These are phyloP conservation scores for Eustoma russellianum DNA, from an alignment of 257 asterid species.

Conservation along the genomic window DNA sequence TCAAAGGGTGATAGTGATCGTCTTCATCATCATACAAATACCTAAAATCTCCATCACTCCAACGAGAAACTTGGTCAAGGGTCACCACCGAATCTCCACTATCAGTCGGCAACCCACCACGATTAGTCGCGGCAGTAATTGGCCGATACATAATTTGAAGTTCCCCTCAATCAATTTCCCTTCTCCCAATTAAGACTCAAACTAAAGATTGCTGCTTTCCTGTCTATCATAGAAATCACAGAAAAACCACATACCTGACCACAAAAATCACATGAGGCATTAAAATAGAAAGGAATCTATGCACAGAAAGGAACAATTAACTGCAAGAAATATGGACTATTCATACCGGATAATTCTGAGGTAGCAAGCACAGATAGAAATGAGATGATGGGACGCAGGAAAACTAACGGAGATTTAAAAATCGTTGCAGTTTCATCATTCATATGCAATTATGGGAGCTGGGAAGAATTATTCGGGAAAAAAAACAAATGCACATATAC, in stretches of 20 bases:
- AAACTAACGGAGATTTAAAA: too few relatives aligned
- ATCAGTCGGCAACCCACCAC: constrained; percentile 68
- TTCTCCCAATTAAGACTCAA: constrained; percentile 9
- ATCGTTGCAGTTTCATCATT: too few relatives aligned
- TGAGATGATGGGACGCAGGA: too few relatives aligned
- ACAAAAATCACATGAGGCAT: too few relatives aligned
- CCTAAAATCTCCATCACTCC: constrained; percentile 73
- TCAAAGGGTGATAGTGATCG: constrained; percentile 55
- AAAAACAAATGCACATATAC: too few relatives aligned
- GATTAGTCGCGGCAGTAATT: constrained; percentile 47
- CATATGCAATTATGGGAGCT: too few relatives aligned
- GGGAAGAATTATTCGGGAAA: too few relatives aligned
- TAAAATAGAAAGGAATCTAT: too few relatives aligned
- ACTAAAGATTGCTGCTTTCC: not conserved
- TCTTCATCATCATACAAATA: constrained; percentile 64
- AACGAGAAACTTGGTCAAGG: constrained; percentile 68
- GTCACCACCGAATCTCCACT: constrained; percentile 71
- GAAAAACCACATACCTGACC: not conserved
- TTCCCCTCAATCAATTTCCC: constrained; percentile 18
- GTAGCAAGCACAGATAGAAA: too few relatives aligned
- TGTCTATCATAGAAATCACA: not conserved
- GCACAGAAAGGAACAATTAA: too few relatives aligned
- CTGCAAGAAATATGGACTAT: too few relatives aligned
- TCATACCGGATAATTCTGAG: too few relatives aligned
- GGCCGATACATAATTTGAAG: constrained; percentile 39